A percentile compares a stretch with the other conserved stretches of the same genome.
These are phyloP conservation scores for Ilex paraguariensis DNA, from an alignment of 305 asterid genomes.

Conservation along the genomic window DNA sequence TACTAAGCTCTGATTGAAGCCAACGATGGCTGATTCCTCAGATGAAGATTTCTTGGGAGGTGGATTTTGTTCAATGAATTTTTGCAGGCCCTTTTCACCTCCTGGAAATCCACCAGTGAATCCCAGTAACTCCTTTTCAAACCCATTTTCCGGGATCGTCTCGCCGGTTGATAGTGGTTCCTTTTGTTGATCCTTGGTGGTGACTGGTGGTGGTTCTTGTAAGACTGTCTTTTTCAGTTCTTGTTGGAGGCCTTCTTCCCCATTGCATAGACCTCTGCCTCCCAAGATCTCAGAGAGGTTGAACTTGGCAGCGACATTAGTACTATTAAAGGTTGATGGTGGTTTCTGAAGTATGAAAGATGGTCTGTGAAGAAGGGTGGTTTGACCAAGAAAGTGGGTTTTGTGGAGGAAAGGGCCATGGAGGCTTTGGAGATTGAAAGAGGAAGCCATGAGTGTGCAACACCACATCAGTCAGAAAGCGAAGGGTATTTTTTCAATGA, in stretches of 20 bases:
- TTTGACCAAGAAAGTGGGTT: conserved; percentile 53
- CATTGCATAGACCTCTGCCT: conserved; percentile 76
- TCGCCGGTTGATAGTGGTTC: conserved; percentile 6
- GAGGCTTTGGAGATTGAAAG: conserved; percentile 45
- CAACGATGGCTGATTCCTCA: conserved; percentile 12
- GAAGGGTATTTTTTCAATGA: too few species aligned
- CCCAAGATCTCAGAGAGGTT: conserved; percentile 71
- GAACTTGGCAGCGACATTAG: conserved; percentile 52
- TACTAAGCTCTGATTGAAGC: conserved; percentile 37
- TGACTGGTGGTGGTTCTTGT: conserved; percentile 14
- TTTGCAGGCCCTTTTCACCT: conserved; percentile 63
- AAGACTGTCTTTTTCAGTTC: conserved; percentile 44
- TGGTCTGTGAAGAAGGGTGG: conserved; percentile 27
- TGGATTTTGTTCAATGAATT: conserved; percentile 66
- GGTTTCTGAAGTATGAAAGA: conserved; percentile 21
- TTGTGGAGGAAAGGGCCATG: conserved; percentile 39
- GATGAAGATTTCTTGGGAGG: conserved; percentile 38
- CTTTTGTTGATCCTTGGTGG: conserved; percentile 14
- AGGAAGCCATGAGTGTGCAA: conserved; percentile 38
- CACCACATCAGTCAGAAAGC: too few species aligned
- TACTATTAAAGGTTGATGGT: conserved; percentile 10
- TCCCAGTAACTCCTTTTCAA: conserved; percentile 72
- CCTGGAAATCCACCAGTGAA: conserved; percentile 89
- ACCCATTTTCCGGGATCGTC: conserved; percentile 40
- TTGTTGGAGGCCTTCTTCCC: conserved; percentile 52